Conservation (phyloP, 345 rosid species). For the Murraya koenigii region DNA sequence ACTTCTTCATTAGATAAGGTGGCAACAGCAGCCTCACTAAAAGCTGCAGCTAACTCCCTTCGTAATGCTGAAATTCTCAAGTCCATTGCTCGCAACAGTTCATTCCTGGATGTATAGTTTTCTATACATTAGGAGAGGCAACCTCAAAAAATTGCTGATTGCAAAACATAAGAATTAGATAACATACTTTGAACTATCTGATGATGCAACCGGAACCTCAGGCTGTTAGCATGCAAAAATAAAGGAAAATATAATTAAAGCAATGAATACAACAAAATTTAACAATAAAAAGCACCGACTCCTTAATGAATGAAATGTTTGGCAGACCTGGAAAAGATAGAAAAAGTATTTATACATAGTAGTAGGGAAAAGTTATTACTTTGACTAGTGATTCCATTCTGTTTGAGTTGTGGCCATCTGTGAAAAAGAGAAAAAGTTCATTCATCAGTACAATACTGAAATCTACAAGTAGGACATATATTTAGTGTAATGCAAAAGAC, state of each 20-base stretch:
- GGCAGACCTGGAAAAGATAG: not conserved
- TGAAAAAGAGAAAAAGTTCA: slow-evolving; percentile 9
- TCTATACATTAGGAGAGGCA: slow-evolving; percentile 11
- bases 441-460: not conserved
- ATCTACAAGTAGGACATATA: not conserved
- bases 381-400: slow-evolving; percentile 10
- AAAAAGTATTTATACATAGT: not conserved
- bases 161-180: slow-evolving; percentile 1
- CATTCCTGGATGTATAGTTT: slow-evolving; percentile 43
- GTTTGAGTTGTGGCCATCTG: slow-evolving; percentile 27
- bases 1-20: slow-evolving; percentile 41
- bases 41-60: slow-evolving; percentile 45
- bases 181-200: slow-evolving; percentile 53
- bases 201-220: slow-evolving; percentile 31
- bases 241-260: not conserved
- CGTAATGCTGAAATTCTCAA: slow-evolving; percentile 51
- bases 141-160: slow-evolving; percentile 5
- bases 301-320: not conserved
- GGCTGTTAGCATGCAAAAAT: slow-evolving; percentile 30
- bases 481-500: not conserved
- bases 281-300: slow-evolving; percentile 2
- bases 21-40: slow-evolving; percentile 36
- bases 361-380: slow-evolving; percentile 23
- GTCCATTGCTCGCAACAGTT: slow-evolving; percentile 57
- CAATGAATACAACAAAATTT: not conserved